Percentiles rank a stretch among this genome's conserved stretches.
Conservation (phyloP, 164 flowering plant genomes). For the Magnolia officinalis region DNA sequence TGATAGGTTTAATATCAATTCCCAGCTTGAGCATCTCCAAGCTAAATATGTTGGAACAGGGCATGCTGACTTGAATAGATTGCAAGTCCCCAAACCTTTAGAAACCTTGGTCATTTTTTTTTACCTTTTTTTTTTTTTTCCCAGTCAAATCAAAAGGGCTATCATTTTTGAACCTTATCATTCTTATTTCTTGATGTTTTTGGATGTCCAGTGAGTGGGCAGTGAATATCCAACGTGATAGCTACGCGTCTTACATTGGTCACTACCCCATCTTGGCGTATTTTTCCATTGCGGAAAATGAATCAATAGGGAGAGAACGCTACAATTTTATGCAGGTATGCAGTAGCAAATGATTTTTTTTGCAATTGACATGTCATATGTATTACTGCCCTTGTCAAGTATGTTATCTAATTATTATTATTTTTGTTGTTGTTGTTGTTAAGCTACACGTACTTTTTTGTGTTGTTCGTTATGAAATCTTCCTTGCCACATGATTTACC, state of each 20-base stretch:
- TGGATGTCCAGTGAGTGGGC: constrained; percentile 84
- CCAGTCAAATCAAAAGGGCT: background rate
- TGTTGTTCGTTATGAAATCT: too few relatives aligned
- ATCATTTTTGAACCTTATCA: background rate
- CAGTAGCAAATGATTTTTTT: background rate
- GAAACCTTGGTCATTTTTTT: background rate
- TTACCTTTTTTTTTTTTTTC: background rate
- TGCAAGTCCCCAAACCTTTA: constrained; percentile 35
- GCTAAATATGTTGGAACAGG: constrained; percentile 98
- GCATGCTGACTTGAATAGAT: constrained; percentile 91
- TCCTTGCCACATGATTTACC: too few relatives aligned
- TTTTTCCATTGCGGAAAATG: constrained; percentile 92
- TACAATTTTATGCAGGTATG: constrained; percentile 98
- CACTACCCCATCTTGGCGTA: constrained; percentile 82
- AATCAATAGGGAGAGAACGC: constrained; percentile 94
- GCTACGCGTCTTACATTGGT: constrained; percentile 91
- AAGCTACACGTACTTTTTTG: too few relatives aligned
- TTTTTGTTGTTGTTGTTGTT: too few relatives aligned
- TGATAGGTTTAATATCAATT: constrained; percentile 95
- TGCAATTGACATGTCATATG: too few relatives aligned
- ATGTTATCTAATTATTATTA: too few relatives aligned
- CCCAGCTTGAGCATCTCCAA: constrained; percentile 98
- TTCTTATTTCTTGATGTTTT: constrained; percentile 4
- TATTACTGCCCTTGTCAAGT: too few relatives aligned
- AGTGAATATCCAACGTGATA: constrained; percentile 94